Base-by-base conservation (phyloP, 306 rosid genomes). In the Parietaria judaica region DNA sequence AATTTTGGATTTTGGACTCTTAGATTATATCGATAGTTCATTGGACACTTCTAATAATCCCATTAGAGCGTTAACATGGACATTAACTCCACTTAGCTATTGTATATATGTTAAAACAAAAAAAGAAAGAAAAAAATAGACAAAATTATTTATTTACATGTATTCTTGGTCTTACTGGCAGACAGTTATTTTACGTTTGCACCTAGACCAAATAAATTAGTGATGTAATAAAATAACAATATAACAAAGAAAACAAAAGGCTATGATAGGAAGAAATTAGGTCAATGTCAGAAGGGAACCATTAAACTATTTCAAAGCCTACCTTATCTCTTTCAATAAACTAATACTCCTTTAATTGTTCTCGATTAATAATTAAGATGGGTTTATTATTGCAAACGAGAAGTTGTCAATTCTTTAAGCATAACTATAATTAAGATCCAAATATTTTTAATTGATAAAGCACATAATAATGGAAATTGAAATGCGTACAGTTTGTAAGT, bases 171-270 rank as follows among this genome's bases (percentile, higher is more conserved):
- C 51, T 55, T 16, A 69, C 66, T 76, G 80, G 86, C 70, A 67
- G 84, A 78, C 89, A 86, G 70, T 80, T 76, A 86, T 76, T 80
- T 86, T 65, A 78, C 74, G 9, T 5, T 41, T 23, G 2, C 31
- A 23, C 66, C 45, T 36, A 15, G 43, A 44, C 39, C 57, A 16
- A 14, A n/a, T 56, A 51, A 61, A 66, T 36, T 13, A 38, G 16
- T 14, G 8, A 6, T 31, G 12, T 31, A 48, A 47, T 80, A 59
- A 70, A 58, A 6, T 54, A 70, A 53, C 31, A 23, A 16, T 61
- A 55, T 44, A 48, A n/a, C 6, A 17, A 23, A 23, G n/a, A 61
- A 56, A 60, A 56, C 14, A 38, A 56, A 63, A 60, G 11, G 61
- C 60, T 65, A 49, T 55, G 71, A 70, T 66, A 13, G 64, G 64